Base-by-base conservation (phyloP, 345 rosid genomes). In the Turnera subulata region DNA sequence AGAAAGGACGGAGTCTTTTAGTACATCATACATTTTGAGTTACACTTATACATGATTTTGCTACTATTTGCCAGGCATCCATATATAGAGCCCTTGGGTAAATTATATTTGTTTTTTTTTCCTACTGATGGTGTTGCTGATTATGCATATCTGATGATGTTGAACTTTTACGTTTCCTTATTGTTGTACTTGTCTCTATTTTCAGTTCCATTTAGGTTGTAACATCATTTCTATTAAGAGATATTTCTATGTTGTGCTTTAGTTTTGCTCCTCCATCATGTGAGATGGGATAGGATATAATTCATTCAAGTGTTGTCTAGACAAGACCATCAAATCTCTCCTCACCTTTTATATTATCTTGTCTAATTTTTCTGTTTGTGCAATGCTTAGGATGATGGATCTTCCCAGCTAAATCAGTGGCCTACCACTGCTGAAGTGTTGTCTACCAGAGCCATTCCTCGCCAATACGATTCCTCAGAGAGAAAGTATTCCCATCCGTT, bases 401-500 rank as follows among this genome's bases (percentile, higher is more conserved):
- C 80, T 62, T 63, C 67, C 32, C 76, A 72, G 68, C 38, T 53
- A 9, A 68, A 68, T 55, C 53, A 65, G 51, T 71, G 39, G 40
- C 75, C 69, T 14, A 54, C 59, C 56, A 53, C 66, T 59, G 61
- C 57, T 11, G 80, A 76, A 58, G 66, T 78, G 50, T 68, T 79
- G 35, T 76, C 82, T 14, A 46, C 69, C 58, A 48, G 76, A 59
- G 71, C 66, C 20, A 61, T 33, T 61, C 57, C 60, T 39, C 58
- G 43, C 47, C 70, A 32, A 42, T 55, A 59, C 47, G 64, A 65
- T 24, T 61, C 77, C 50, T 63, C 56, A 42, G 73, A 70, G 38
- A 66, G 64, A 73, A 83, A 82, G 75, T 78, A 68, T 65, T 62
- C 73, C 14, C 66, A 26, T 46, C 69, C 33, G 16, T 80, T 81